Evolutionary conservation across 768 basidiomycete species (phyloP), one percentile per base, ranked within the genome.

Genomic region (Suillus fuscotomentosus): DNA sequence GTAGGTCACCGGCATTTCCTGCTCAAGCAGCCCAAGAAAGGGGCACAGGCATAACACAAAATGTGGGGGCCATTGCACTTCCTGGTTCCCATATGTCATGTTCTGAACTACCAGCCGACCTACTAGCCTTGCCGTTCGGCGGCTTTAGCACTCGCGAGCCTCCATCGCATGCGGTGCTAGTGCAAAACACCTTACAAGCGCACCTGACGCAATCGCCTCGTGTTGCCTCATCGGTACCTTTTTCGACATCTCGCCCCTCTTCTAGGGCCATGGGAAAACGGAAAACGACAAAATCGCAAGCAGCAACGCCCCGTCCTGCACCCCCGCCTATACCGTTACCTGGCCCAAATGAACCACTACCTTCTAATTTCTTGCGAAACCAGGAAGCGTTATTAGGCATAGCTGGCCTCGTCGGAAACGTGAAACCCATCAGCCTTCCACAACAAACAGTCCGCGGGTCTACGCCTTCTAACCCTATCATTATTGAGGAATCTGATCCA

Each of bases 1-100:
- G 88, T 88, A 91, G 89, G 88, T 88, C 88, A 79, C 84, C 85
- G 74, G 88, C 88, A 60, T 80, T 90, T 56, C 86, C 88, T 70
- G 69, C 72, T 65, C 70, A 67, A 64, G 68, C 66, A 65, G 60
- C 60, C 36, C 36, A 55, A 34, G 65, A 63, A 65, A 70, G 69
- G 76, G 57, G 63, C 57, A 55, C 43, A 53, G 55, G 60, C 41
- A 59, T 45, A 78, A 79, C 83, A 88, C 84, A 90, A 90, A 92
- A 94, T 86, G 92, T 94, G 91, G 91, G 91, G 91, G 89, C 91
- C 90, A 92, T 92, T 93, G 92, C 92, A 93, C 92, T 93, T 91
- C 90, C 90, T 92, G 92, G 91, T 86, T 91, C 90, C 91, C 91
- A 90, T 82, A 83, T 76, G 75, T 77, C 81, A 78, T 82, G 81